Evolutionary conservation across 176 grass and related monocot genomes (phyloP).

Genomic region (Typha latifolia): DNA sequence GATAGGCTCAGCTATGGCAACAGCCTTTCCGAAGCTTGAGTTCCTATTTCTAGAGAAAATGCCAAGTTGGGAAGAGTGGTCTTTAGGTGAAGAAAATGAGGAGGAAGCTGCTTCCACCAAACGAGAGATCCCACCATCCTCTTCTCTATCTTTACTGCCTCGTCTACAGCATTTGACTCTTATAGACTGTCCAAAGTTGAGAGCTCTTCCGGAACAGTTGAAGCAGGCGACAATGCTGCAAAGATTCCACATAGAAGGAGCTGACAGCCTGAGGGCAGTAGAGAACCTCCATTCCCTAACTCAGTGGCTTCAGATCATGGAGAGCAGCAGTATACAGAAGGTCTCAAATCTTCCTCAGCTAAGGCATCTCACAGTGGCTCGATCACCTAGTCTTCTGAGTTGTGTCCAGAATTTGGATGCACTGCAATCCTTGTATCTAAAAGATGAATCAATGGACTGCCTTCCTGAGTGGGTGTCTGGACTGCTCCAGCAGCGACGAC

Average conservation of each 20-base stretch:
- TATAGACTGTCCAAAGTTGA: slow-evolving; percentile 1
- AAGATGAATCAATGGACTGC: neutral
- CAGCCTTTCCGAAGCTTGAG: slow-evolving; percentile 26
- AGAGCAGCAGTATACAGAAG: slow-evolving; percentile 3
- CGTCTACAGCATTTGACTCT: neutral
- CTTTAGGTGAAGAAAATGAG: neutral
- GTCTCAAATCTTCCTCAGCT: slow-evolving; percentile 17
- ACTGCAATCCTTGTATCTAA: slow-evolving; percentile 1
- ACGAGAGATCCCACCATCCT: neutral
- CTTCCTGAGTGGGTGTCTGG: slow-evolving; percentile 17
- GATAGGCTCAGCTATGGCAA: neutral
- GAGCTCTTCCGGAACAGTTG: slow-evolving; percentile 16
- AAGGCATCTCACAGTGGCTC: neutral
- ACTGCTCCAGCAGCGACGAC: neutral
- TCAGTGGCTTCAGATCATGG: neutral
- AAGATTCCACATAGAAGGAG: neutral
- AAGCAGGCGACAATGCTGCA: neutral
- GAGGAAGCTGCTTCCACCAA: neutral
- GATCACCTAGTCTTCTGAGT: neutral
- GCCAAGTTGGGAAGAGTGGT: slow-evolving; percentile 33
- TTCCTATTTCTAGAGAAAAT: neutral
- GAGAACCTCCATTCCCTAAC: slow-evolving; percentile 15
- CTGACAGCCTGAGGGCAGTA: slow-evolving; percentile 9
- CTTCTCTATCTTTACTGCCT: neutral
- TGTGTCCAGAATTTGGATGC: slow-evolving; percentile 17